These are phyloP conservation scores for Diversispora epigaea DNA, from an alignment of 192 early-diverging fungal genomes.

Conservation along the genomic window DNA sequence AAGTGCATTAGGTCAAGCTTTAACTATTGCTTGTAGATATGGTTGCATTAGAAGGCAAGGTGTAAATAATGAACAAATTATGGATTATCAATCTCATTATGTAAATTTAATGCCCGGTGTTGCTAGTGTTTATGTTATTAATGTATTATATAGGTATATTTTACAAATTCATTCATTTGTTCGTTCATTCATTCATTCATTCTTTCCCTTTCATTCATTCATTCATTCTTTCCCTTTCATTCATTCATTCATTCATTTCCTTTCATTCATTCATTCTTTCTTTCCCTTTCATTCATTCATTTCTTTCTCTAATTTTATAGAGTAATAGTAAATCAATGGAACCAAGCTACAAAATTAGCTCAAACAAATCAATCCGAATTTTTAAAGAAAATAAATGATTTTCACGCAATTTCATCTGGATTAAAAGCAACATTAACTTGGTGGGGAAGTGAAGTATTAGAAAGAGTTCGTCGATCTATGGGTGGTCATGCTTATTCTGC, in stretches of 20 bases:
- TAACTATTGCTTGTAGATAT: conserved; percentile 61
- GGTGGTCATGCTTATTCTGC: conserved; percentile 68
- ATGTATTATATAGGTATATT: conserved; percentile 40
- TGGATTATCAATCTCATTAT: conserved; percentile 67
- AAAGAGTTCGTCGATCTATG: conserved; percentile 51
- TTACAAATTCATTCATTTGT: neutral
- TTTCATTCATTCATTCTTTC: neutral
- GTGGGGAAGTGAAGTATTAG: conserved; percentile 53
- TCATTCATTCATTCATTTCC: too few relatives aligned
- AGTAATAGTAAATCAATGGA: conserved; percentile 38
- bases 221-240: neutral
- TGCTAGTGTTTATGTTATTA: conserved; percentile 51
- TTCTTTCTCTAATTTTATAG: conserved; percentile 4
- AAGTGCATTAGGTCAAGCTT: conserved; percentile 47
- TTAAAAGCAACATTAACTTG: conserved; percentile 54
- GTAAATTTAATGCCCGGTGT: conserved; percentile 58
- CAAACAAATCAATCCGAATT: conserved; percentile 49
- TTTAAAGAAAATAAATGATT: conserved; percentile 51
- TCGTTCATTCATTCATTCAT: neutral
- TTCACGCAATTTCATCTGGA: conserved; percentile 59
- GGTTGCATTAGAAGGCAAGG: conserved; percentile 64
- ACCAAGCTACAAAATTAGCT: conserved; percentile 42
- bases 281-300: neutral
- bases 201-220: neutral
- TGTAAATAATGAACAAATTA: conserved; percentile 59